A percentile compares a stretch with the other conserved stretches of the same genome.
Conservation (phyloP, 2,329 filamentous ascomycete genomes). For the Talaromyces sp. region DNA sequence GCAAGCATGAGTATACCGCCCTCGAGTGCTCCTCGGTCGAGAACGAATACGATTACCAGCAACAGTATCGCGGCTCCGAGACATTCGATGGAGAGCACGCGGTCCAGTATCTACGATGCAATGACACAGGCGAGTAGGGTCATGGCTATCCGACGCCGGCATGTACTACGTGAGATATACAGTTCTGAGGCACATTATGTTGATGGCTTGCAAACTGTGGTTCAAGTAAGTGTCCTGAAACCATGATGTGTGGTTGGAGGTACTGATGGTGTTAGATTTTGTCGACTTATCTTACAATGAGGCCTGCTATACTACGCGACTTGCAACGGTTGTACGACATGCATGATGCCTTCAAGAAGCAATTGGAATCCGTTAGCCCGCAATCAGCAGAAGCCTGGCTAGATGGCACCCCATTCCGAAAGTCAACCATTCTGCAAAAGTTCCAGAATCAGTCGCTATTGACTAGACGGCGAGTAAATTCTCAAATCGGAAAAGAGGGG, state of each 20-base stretch:
- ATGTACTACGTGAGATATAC: conserved; percentile 81
- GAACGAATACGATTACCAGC: conserved; percentile 58
- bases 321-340: conserved; percentile 76
- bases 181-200: conserved; percentile 86
- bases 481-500: conserved; percentile 38
- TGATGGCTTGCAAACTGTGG: conserved; percentile 78
- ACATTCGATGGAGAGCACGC: conserved; percentile 58
- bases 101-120: conserved; percentile 44
- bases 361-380: conserved; percentile 70
- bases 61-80: conserved; percentile 49
- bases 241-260: neutral
- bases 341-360: conserved; percentile 76
- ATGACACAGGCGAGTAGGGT: conserved; percentile 69
- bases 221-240: conserved; percentile 62
- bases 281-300: conserved; percentile 68
- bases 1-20: conserved; percentile 75
- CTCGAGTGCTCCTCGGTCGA: conserved; percentile 65
- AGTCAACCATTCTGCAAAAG: conserved; percentile 32
- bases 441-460: conserved; percentile 31
- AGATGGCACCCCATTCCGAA: conserved; percentile 24
- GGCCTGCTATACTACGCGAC: conserved; percentile 74
- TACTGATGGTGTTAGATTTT: conserved; percentile 58
- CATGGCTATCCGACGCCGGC: conserved; percentile 71
- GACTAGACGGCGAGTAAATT: conserved; percentile 30
- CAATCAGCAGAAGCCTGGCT: conserved; percentile 49